phyloP scores from a whole-genome alignment of 352 stramenopile species.

The Phytophthora fragariae region DNA sequence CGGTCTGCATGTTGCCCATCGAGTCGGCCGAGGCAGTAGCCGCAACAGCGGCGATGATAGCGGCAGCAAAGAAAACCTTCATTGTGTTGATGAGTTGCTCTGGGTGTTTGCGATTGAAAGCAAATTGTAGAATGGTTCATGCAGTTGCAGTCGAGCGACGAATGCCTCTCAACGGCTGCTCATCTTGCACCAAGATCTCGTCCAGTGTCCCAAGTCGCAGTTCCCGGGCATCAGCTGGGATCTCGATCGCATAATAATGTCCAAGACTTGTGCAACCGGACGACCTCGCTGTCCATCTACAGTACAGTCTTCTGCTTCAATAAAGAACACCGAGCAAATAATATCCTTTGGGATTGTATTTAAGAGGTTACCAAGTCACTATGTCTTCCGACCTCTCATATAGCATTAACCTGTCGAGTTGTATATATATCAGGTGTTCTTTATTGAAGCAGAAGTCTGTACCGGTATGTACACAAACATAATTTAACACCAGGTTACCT shows the following conservation, averaged over 20 bases:
- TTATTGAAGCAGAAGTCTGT: no score
- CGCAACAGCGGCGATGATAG: slow-evolving; percentile 26
- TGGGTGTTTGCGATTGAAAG: slow-evolving; percentile 23
- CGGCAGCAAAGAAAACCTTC: slow-evolving; percentile 33
- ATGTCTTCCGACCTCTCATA: no score
- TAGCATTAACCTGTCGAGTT: no score
- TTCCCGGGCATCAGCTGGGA: slow-evolving; percentile 30
- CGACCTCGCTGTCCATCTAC: slow-evolving; percentile 18
- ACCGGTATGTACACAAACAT: no score
- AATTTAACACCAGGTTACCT: slow-evolving; percentile 17
- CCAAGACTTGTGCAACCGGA: slow-evolving; percentile 12
- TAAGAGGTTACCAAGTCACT: no score
- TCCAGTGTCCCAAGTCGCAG: slow-evolving; percentile 13
- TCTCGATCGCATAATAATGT: slow-evolving; percentile 26
- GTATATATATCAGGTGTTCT: no score
- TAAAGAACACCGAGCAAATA: no score
- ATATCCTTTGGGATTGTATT: no score
- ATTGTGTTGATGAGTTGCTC: slow-evolving; percentile 25
- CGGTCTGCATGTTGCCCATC: slow-evolving; percentile 24
- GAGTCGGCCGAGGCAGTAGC: slow-evolving; percentile 30
- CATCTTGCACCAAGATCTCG: slow-evolving; percentile 36
- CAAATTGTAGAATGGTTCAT: slow-evolving; percentile 39
- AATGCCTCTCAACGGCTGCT: slow-evolving; percentile 13
- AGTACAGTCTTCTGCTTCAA: no score
- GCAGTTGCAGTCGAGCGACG: not conserved